Evolutionary conservation across 1,284 basidiomycete genomes (phyloP), one percentile per base, ranked within the genome.

Genomic region (Psilocybe mexicana): DNA sequence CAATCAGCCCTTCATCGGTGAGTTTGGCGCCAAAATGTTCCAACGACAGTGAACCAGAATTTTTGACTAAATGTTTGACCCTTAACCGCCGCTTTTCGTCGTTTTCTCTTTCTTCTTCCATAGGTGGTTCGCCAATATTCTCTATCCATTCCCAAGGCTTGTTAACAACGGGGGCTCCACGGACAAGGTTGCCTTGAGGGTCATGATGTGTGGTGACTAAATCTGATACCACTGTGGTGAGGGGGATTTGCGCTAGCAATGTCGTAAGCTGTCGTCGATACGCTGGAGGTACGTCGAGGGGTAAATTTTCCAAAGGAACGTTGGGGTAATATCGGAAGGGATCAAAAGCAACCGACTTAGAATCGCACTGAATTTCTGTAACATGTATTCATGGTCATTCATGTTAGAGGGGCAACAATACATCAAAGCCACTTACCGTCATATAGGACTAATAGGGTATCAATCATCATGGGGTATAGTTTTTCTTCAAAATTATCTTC

Each of bases 91-190:
- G 69, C 42, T 72, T 76, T 50, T 78, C 78, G 40, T 78, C 76
- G 25, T 65, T 68, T 10, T 75, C 73, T 36, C 69, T 67, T 30
- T 78, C 74, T 35, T 76, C 77, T 43, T 76, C 78, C 54, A 65
- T 58, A 3, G 74, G 65, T 2, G 79, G 76, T 59, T 91, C 89
- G 2, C 88, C 88, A 1, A 92, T 69, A 68, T 87, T 84, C 69
- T 92, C 91, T 6, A 86, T 82, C 91, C 90, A 93, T 69, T 93
- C 91, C 90, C 90, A 93, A 11, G 91, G 89, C 43, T 85, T 80
- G 68, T 90, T 88, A 57, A 83, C 76, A 18, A 92, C 87, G 0
- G 82, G 77, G 10, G 73, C 68, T 23, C 80, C 79, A 57, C 77
- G 73, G 5, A 84, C 68, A 4, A 83, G 59, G 5, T 78, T 74